A percentile compares a stretch with the other conserved stretches of the same genome.
These are phyloP conservation scores for Fusarium liriodendri DNA, from an alignment of 2,329 filamentous ascomycete genomes.

Conservation along the genomic window DNA sequence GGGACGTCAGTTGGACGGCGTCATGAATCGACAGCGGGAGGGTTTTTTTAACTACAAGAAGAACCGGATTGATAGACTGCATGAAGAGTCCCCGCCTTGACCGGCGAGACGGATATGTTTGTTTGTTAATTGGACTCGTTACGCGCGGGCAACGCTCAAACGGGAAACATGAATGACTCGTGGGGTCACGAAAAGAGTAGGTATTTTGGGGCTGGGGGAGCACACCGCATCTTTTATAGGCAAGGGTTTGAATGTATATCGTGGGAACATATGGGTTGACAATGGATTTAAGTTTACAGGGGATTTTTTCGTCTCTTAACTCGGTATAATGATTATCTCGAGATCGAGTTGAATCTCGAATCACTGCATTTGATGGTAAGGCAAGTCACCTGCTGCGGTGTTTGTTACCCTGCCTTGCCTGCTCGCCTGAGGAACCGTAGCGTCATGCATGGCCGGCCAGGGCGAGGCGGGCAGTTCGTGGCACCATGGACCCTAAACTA, in stretches of 20 bases:
- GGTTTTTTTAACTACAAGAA: neutral
- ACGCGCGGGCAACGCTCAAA: neutral
- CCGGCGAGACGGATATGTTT: neutral
- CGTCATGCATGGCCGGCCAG: neutral
- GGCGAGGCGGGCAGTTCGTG: neutral
- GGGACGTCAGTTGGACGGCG: neutral
- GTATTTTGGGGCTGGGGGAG: neutral
- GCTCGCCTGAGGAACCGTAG: neutral
- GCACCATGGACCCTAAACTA: neutral
- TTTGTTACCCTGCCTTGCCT: neutral
- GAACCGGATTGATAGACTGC: neutral
- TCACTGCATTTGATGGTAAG: neutral
- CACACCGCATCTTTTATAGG: conserved; percentile 24
- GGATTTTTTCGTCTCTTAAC: neutral
- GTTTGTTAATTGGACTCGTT: conserved; percentile 1
- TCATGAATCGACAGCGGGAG: neutral
- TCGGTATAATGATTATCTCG: neutral
- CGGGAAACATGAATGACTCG: conserved; percentile 19
- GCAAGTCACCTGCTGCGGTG: neutral
- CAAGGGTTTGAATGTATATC: neutral
- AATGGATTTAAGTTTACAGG: neutral
- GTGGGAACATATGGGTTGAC: neutral
- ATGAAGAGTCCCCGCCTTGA: conserved; percentile 5
- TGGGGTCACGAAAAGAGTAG: neutral
- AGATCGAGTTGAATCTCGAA: neutral